These are phyloP conservation scores for Lentinula detonsa DNA, from an alignment of 768 basidiomycete genomes.

Conservation along the genomic window DNA sequence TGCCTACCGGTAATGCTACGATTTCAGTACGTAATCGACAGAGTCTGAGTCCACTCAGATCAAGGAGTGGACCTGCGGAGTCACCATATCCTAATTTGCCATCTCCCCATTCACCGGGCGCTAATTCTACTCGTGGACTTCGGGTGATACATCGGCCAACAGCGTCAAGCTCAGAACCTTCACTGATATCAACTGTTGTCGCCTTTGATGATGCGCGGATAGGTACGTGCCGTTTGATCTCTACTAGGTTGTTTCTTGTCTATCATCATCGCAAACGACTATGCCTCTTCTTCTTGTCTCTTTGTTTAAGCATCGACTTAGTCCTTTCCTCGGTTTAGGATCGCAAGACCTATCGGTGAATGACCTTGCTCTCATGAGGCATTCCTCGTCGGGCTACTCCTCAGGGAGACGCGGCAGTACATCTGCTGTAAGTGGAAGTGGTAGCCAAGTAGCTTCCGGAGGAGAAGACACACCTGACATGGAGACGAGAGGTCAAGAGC, in stretches of 20 bases:
- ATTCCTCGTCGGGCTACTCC: constrained; percentile 31
- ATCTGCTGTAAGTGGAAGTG: background rate
- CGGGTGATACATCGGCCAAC: constrained; percentile 65
- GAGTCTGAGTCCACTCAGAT: constrained; percentile 36
- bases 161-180: constrained; percentile 82
- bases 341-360: constrained; percentile 54
- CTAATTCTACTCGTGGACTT: constrained; percentile 34
- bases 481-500: constrained; percentile 59
- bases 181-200: constrained; percentile 47
- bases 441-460: constrained; percentile 29
- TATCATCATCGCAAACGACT: constrained; percentile 3
- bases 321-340: constrained; percentile 7
- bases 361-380: constrained; percentile 40
- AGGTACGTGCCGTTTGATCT: constrained; percentile 31
- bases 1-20: constrained; percentile 19
- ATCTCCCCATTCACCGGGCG: constrained; percentile 16
- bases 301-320: constrained; percentile 10
- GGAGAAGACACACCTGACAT: constrained; percentile 51
- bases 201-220: constrained; percentile 36
- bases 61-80: constrained; percentile 29
- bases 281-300: constrained; percentile 9
- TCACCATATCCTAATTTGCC: constrained; percentile 9
- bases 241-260: constrained; percentile 8
- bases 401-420: constrained; percentile 12
- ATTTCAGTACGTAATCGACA: constrained; percentile 27